phyloP scores from a whole-genome alignment of 2,329 filamentous ascomycete genomes.

The Albifimbria verrucaria region DNA sequence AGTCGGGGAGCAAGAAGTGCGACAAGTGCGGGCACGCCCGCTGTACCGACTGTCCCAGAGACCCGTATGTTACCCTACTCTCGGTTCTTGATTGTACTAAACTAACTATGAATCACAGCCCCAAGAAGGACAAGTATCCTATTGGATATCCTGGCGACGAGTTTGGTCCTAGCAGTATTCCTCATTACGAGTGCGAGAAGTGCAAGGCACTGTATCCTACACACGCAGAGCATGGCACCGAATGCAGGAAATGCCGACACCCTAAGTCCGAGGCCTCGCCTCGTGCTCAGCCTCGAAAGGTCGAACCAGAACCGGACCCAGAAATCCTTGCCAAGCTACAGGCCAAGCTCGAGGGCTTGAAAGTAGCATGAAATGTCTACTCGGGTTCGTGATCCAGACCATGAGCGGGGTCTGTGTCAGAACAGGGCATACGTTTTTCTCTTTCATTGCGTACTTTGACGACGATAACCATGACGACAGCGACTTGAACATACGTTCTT shows the following conservation, averaged over 20 bases:
- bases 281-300: conserved; percentile 55
- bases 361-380: conserved; percentile 24
- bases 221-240: conserved; percentile 45
- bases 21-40: conserved; percentile 66
- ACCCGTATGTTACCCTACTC: conserved; percentile 59
- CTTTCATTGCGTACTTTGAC: not conserved
- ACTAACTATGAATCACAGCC: conserved; percentile 33
- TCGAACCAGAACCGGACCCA: conserved; percentile 60
- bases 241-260: conserved; percentile 59
- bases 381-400: not conserved
- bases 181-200: conserved; percentile 57
- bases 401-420: not conserved
- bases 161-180: conserved; percentile 48
- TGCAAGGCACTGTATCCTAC: conserved; percentile 58
- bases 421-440: no score
- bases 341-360: conserved; percentile 47
- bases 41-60: conserved; percentile 77
- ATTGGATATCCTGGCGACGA: conserved; percentile 67
- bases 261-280: conserved; percentile 58
- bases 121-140: conserved; percentile 67
- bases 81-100: conserved; percentile 4
- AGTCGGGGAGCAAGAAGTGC: conserved; percentile 59
- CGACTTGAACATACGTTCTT: not conserved
- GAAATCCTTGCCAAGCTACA: conserved; percentile 57
- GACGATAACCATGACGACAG: not conserved